phyloP scores from a whole-genome alignment of 768 basidiomycete species.

The Hysterangium stoloniferum region DNA sequence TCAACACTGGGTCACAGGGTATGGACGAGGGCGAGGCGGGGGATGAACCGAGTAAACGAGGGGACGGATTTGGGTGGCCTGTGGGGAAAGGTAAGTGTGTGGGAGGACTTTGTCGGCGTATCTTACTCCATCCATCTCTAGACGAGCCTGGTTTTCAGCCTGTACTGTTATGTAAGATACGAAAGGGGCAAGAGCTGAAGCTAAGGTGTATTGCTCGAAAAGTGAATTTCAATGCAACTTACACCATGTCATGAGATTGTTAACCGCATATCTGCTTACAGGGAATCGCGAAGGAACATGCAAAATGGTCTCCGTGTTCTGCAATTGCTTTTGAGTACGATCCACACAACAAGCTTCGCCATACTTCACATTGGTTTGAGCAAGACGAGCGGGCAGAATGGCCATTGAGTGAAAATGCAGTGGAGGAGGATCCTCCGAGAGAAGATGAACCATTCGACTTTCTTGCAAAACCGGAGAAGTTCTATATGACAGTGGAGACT shows the following conservation, averaged over 20 bases:
- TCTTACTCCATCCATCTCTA: conserved; percentile 20
- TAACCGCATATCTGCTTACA: conserved; percentile 23
- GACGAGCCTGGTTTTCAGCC: conserved; percentile 57
- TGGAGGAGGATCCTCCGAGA: conserved; percentile 71
- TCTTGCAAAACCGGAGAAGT: conserved; percentile 78
- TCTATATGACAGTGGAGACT: conserved; percentile 93
- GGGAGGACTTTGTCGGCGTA: conserved; percentile 5
- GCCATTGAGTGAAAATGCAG: conserved; percentile 83
- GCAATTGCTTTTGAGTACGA: conserved; percentile 97
- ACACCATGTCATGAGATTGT: conserved; percentile 2
- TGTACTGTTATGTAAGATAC: conserved; percentile 83
- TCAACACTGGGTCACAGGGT: conserved; percentile 25
- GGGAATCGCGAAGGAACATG: conserved; percentile 98
- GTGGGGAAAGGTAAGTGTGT: conserved; percentile 75
- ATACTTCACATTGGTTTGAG: conserved; percentile 95
- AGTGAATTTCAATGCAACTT: conserved; percentile 41
- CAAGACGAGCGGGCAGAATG: conserved; percentile 75
- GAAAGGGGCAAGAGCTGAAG: conserved; percentile 88
- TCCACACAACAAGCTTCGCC: conserved; percentile 93
- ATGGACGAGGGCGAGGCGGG: conserved; percentile 40
- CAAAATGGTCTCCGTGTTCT: conserved; percentile 97
- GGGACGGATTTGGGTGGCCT: conserved; percentile 69
- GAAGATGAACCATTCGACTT: conserved; percentile 85
- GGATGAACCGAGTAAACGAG: conserved; percentile 69
- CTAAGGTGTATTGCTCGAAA: conserved; percentile 87